Evolutionary conservation across 371 early-diverging fungal species (phyloP).

Genomic region (Zopfochytrium polystomum): DNA sequence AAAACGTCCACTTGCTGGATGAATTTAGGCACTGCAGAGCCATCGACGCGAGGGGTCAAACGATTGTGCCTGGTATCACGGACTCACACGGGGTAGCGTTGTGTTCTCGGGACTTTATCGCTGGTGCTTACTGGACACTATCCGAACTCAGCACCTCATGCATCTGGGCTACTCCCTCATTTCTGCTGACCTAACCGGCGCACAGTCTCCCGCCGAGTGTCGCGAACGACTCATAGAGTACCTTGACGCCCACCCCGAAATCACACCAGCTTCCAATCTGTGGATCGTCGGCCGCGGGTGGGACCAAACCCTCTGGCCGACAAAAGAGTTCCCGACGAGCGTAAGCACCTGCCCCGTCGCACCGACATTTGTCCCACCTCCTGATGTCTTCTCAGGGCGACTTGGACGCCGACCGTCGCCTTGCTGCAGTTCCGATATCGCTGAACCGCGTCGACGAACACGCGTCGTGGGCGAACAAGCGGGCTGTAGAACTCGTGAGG

Average conservation of each 20-base stretch:
- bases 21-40: conserved; percentile 9
- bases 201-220: conserved; percentile 17
- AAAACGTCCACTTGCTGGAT: too few relatives aligned
- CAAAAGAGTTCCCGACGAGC: conserved; percentile 20
- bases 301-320: conserved; percentile 36
- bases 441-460: conserved; percentile 34
- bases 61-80: conserved; percentile 37
- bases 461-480: conserved; percentile 36
- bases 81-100: conserved; percentile 44
- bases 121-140: not conserved
- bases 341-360: not conserved
- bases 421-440: conserved; percentile 27
- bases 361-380: not conserved
- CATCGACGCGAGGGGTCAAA: conserved; percentile 4
- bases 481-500: conserved; percentile 17
- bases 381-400: conserved; percentile 9
- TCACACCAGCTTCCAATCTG: not conserved
- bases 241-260: conserved; percentile 27
- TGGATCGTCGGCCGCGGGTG: conserved; percentile 41
- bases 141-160: conserved; percentile 26
- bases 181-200: conserved; percentile 24
- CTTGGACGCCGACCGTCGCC: conserved; percentile 23
- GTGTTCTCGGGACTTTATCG: not conserved
- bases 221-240: conserved; percentile 12
- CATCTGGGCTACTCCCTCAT: conserved; percentile 21